Evolutionary conservation across 1,139 yeast species (phyloP), one percentile per base, ranked within the genome.

Genomic region (Blastobotrys arbuscula): DNA sequence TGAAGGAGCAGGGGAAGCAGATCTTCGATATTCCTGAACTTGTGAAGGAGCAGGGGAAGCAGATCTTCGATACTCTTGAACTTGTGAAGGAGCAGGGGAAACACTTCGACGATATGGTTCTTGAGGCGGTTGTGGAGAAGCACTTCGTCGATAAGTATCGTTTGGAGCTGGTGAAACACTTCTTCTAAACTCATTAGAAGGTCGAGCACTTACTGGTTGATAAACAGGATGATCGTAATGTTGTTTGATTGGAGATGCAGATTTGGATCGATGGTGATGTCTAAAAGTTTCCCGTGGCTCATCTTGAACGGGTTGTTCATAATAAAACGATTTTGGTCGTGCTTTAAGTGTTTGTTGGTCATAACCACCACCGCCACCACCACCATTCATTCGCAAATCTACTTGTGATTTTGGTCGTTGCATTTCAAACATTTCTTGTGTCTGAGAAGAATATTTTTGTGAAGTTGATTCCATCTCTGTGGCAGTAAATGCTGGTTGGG

Each of bases 401-500:
- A 46, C 48, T 21, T 49, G 51, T 3, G 56, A 55, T 39, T 48
- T 52, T 23, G 57, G 59, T 16, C 58, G 47, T 28, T 49, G 54
- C 47, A 43, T 39, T n/a, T 45, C 41, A 41, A 63, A 63, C 58
- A 65, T 50, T 40, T 61, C 64, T 42, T 56, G 53, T 2, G 67
- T 64, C 50, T 61, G 65, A 26, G 51, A 46, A 12, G 59, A 46
- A 50, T 62, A 65, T 41, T 51, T 54, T 40, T 51, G 52, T 16
- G 62, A 57, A 3, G 68, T 59, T 30, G 60, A 55, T 26, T 62
- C 56, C 69, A 66, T 66, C 31, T 64, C 66, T 2, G 54, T 59
- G 12, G 69, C 61, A 7, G 68, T 63, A 45, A 63, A 62, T 12
- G 69, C 69, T 1, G 67, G 62, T 23, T 55, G 55, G 3, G 67